A percentile compares a stretch with the other conserved stretches of the same genome.
Evolutionary conservation across 176 grass and related monocot genomes (phyloP).

Genomic region (Carex cristatella): DNA sequence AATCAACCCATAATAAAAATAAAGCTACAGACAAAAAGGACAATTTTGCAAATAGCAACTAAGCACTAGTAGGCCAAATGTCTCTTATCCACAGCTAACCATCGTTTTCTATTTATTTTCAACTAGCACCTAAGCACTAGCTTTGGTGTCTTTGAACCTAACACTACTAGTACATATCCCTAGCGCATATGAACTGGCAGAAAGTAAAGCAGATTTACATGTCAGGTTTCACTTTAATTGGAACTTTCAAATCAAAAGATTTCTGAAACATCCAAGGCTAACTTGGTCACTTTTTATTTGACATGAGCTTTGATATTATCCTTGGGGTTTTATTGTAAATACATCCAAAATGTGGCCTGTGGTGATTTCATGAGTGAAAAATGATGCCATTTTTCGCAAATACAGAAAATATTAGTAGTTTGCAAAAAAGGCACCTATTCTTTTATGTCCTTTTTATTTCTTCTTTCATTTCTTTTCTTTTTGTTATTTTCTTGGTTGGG

Average conservation of each 20-base stretch:
- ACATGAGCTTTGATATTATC: background rate
- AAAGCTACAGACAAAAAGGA: background rate
- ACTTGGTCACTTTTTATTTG: background rate
- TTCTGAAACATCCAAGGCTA: background rate
- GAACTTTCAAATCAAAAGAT: background rate
- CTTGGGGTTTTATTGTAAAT: background rate
- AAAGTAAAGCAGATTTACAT: background rate
- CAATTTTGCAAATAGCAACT: background rate
- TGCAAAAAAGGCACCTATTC: background rate
- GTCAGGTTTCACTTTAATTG: background rate
- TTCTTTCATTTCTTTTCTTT: background rate
- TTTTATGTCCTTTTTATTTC: background rate
- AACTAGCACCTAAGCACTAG: background rate
- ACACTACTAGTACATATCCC: background rate
- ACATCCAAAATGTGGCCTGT: background rate
- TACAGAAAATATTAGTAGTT: slow-evolving; percentile 1
- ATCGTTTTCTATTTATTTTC: background rate
- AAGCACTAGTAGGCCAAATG: background rate
- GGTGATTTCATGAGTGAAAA: background rate
- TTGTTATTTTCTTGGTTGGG: background rate
- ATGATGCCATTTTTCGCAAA: background rate
- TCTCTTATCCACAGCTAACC: background rate
- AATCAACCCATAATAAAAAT: background rate
- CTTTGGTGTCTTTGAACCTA: background rate
- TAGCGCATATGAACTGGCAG: background rate